These are phyloP conservation scores for Arthrobotrys sinensis DNA, from an alignment of 2,329 filamentous ascomycete species.

Conservation along the genomic window DNA sequence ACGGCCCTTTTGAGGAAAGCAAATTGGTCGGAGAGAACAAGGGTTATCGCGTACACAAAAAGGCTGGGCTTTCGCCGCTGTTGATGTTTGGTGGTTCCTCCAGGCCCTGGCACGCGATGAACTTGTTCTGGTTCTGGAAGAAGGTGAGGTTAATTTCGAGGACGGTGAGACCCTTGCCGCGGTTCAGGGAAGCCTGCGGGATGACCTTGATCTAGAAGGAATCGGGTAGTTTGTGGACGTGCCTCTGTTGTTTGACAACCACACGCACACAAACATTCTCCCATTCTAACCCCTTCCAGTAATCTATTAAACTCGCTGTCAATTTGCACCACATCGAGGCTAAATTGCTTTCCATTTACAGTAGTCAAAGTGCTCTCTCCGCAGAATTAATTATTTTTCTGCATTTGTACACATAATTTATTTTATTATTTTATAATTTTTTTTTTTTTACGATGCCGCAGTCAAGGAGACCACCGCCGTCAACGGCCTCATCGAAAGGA, in stretches of 20 bases:
- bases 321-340: neutral
- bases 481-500: conserved; percentile 10
- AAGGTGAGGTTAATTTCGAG: no score
- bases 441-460: conserved; percentile 27
- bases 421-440: neutral
- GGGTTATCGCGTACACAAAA: conserved; percentile 6
- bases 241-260: conserved; percentile 48
- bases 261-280: conserved; percentile 41
- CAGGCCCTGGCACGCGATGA: neutral
- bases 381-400: neutral
- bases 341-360: conserved; percentile 3
- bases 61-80: no score
- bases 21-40: neutral
- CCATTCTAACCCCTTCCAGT: conserved; percentile 24
- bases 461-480: conserved; percentile 39
- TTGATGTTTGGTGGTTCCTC: neutral
- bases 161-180: no score
- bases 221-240: conserved; percentile 60
- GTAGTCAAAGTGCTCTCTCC: conserved; percentile 23
- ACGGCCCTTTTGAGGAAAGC: conserved; percentile 6
- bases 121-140: neutral
- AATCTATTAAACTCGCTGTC: conserved; percentile 10
- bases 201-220: neutral
- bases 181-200: no score
- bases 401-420: neutral